Percentiles rank a stretch among this genome's conserved stretches.
These are phyloP conservation scores for Teratosphaeria viscida DNA, from an alignment of 2,329 filamentous ascomycete species.

Conservation along the genomic window DNA sequence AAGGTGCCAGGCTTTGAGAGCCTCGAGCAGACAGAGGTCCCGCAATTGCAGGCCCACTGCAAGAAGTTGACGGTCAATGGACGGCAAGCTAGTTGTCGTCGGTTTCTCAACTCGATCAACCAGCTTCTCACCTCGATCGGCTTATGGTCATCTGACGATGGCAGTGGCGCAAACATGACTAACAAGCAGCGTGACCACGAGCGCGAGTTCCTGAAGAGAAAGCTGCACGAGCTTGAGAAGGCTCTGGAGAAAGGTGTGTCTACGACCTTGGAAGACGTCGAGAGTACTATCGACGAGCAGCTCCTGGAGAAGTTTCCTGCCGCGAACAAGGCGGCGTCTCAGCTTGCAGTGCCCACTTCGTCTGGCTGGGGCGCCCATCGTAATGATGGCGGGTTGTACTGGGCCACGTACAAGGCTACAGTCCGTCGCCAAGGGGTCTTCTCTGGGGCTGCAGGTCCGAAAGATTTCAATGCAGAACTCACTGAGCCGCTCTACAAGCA, in stretches of 20 bases:
- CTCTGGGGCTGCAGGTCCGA: conserved; percentile 26
- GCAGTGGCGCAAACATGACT: conserved; percentile 31
- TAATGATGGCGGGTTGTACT: conserved; percentile 35
- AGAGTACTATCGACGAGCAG: conserved; percentile 32
- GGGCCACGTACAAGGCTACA: conserved; percentile 47
- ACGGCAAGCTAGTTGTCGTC: conserved; percentile 34
- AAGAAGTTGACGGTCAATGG: conserved; percentile 45
- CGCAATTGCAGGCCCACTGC: conserved; percentile 49
- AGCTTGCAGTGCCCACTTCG: conserved; percentile 26
- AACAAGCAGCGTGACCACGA: conserved; percentile 31
- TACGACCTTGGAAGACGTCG: conserved; percentile 30
- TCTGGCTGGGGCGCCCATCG: conserved; percentile 29
- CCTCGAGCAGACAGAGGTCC: conserved; percentile 47
- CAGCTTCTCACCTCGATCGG: conserved; percentile 44
- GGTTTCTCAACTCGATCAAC: conserved; percentile 43
- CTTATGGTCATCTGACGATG: conserved; percentile 40
- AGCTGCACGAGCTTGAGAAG: conserved; percentile 31
- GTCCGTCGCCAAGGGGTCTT: conserved; percentile 42
- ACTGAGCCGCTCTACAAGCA: conserved; percentile 29
- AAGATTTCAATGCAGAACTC: conserved; percentile 34
- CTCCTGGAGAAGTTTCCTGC: conserved; percentile 37
- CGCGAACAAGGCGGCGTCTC: conserved; percentile 30
- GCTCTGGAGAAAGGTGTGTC: conserved; percentile 33
- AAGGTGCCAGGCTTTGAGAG: conserved; percentile 43
- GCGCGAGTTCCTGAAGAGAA: conserved; percentile 27